Base-by-base conservation (phyloP, 495 filamentous ascomycete genomes). In the Talaromyces ruber region DNA sequence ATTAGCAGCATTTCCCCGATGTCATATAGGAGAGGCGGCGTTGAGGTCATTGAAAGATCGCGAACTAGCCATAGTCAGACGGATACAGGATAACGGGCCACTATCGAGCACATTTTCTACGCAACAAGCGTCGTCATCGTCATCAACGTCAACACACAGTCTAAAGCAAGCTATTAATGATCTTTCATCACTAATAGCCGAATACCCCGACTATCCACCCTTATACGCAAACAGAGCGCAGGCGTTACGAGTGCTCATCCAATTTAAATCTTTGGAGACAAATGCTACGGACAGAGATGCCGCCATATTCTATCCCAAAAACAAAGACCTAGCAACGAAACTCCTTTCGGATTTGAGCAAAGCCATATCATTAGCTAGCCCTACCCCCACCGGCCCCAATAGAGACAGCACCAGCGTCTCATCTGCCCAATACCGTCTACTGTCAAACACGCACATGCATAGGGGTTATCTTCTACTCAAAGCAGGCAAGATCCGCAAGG, bases 161-260 rank as follows among this genome's bases (percentile, higher is more conserved):
- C 3, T 79, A 32, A 26, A 72, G 11, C 61, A 67, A 14, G 72
- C 76, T 16, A 65, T 80, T n/a, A 18, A 65, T 2, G 66, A 67
- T 16, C 75, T 94, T 4, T 76, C 77, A 21, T 61, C 71, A 8
- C 72, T 95, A 1, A 80, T 92, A 34, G 63, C 64, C 3, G 65
- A 81, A 18, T 67, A 87, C 56, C 90, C 88, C 2, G 73, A 72
- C 6, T 95, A 94, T 66, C 89, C 91, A 2, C 86, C 86, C 52
- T 88, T 84, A 0, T 83, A 85, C 63, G 88, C 88, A 63, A 96
- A 96, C 69, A 81, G 89, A 50, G 91, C 89, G 4, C 91, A 94
- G 64, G 81, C 85, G 14, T 65, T 84, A 0, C 80, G 91, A 6
- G 74, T 89, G 61, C 70, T 78, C 1, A 67, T 72, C 18, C 70